These are phyloP conservation scores for Sphagnum fallax DNA, from an alignment of 228 moss, liverwort and hornwort species.

Conservation along the genomic window DNA sequence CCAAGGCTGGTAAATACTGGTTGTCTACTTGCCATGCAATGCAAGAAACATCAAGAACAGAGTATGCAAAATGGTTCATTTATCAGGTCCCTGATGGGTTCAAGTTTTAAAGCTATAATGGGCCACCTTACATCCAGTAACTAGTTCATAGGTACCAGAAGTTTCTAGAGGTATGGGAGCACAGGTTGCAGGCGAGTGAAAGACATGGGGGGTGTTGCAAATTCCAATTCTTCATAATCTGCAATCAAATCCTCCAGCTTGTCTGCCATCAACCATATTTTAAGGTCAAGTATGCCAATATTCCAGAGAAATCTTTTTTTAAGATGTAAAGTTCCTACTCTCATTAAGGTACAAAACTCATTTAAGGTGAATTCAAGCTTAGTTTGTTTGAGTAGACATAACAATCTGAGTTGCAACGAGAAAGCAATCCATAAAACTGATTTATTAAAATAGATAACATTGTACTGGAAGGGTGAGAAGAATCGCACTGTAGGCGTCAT, in stretches of 20 bases:
- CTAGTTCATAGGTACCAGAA: background rate
- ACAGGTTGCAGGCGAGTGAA: constrained; percentile 23
- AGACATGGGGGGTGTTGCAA: constrained; percentile 20
- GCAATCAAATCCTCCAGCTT: constrained; percentile 66
- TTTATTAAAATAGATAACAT: background rate
- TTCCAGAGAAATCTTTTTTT: background rate
- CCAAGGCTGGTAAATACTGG: no score
- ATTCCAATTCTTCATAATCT: constrained; percentile 60
- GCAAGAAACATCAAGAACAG: no score
- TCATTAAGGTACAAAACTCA: background rate
- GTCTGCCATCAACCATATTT: constrained; percentile 23
- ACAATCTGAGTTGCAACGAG: background rate
- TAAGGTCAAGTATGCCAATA: background rate
- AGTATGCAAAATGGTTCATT: no score
- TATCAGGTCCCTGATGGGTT: no score
- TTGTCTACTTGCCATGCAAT: no score
- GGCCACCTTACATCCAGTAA: no score
- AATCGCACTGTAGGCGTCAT: constrained; percentile 51
- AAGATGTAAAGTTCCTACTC: background rate
- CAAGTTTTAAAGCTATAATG: no score
- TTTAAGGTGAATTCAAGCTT: background rate
- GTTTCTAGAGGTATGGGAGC: constrained; percentile 3
- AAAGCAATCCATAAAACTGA: background rate
- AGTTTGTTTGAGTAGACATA: background rate
- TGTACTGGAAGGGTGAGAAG: background rate